phyloP scores from a whole-genome alignment of 371 early-diverging fungal genomes.

The Furculomyces boomerangus region DNA sequence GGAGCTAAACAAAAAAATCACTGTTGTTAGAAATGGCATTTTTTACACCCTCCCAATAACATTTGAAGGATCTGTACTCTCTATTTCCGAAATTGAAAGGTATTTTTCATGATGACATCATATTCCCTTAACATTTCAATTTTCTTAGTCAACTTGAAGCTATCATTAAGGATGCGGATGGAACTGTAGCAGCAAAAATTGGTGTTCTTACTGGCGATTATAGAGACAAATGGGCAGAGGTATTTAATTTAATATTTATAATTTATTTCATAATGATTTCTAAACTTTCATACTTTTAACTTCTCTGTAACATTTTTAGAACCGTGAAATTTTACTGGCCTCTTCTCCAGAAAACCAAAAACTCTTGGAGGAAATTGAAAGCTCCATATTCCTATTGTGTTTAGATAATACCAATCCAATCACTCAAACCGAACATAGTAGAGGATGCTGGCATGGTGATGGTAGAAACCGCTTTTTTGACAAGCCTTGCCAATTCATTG shows the following conservation, averaged over 20 bases:
- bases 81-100: slow-evolving; percentile 61
- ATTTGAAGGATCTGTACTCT: slow-evolving; percentile 53
- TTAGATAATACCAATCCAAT: slow-evolving; percentile 69
- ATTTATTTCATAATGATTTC: background rate
- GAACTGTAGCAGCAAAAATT: slow-evolving; percentile 38
- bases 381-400: slow-evolving; percentile 66
- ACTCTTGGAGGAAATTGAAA: slow-evolving; percentile 62
- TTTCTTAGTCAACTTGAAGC: slow-evolving; percentile 33
- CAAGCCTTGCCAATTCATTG: slow-evolving; percentile 81
- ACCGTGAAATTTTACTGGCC: slow-evolving; percentile 40
- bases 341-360: slow-evolving; percentile 46
- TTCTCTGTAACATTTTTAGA: slow-evolving; percentile 1
- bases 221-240: slow-evolving; percentile 82
- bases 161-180: slow-evolving; percentile 53
- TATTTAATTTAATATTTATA: background rate
- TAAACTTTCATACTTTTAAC: background rate
- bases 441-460: slow-evolving; percentile 82
- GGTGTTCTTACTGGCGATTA: slow-evolving; percentile 82
- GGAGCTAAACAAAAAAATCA: slow-evolving; percentile 53
- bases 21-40: slow-evolving; percentile 77
- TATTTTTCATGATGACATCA: background rate
- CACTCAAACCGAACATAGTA: slow-evolving; percentile 60
- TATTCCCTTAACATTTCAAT: background rate
- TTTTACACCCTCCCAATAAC: slow-evolving; percentile 62
- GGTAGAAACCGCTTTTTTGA: slow-evolving; percentile 89